Base-by-base conservation (phyloP, 192 early-diverging fungal genomes). In the Funneliformis geosporum region DNA sequence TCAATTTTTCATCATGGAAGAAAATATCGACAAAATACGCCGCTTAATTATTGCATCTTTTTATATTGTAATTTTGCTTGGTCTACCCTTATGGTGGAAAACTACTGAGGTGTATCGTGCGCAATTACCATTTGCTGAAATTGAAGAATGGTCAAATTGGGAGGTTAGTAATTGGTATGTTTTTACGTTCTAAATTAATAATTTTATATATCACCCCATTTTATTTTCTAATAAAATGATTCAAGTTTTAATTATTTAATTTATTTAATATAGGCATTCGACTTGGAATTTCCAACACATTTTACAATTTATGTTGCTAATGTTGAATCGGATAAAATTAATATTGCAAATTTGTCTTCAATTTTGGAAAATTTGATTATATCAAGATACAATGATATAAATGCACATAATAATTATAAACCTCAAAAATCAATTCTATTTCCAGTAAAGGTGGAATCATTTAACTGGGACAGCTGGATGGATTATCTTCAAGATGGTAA, bases 51-150 rank as follows among this genome's bases (percentile, higher is more conserved):
- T 88, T 39, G 40, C 82, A 21, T 85, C 89, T 5, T 83, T 94
- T 46, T 87, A 89, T 86, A 75, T 73, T 8, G 84, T 93, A 4
- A 82, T 95, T 33, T 73, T 93, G 27, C 28, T 93, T 33, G 90
- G 85, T 4, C 61, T 93, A 14, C 95, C 95, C 1, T 86, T 94
- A 38, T 96, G 95, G 95, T 94, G 90, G 90, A 86, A 88, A 55
- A 93, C 93, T 5, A 96, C 94, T 0, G 90, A 93, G 27, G 92
- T 96, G 8, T 90, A 95, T 73, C 86, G 95, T 11, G 93, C 95
- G 6, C 84, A 88, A 38, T 76, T 96, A 73, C 93, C 94, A 5
- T 86, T 88, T 73, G 80, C 83, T 11, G 85, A 90, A 42, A 93
- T 96, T 55, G 82, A 88, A 23, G 64, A 75, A 25, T 92, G 90